Conservation (phyloP, 176 grass and related monocot genomes). For the Microstegium vimineum region DNA sequence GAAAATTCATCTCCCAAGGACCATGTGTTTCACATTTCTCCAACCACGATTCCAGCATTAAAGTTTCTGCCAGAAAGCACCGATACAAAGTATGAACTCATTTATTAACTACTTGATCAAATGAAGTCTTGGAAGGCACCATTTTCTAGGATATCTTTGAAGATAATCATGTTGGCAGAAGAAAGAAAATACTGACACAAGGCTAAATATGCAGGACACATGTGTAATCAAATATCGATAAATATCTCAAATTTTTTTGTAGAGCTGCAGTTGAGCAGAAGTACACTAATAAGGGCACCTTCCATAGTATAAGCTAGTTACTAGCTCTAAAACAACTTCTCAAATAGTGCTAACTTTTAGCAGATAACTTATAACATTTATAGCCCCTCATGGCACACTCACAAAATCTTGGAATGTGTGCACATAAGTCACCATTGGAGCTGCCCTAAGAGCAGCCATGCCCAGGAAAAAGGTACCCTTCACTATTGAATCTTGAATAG, state of each 20-base stretch:
- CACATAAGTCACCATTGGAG: no score
- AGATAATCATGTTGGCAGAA: not conserved
- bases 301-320: no score
- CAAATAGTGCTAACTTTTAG: no score
- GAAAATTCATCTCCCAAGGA: not conserved
- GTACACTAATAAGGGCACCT: not conserved
- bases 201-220: not conserved
- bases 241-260: not conserved
- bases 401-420: no score
- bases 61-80: constrained; percentile 17
- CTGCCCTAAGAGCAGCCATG: no score
- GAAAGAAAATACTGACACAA: not conserved
- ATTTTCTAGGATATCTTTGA: constrained; percentile 23
- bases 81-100: not conserved
- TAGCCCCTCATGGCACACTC: no score
- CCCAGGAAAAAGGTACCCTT: not conserved
- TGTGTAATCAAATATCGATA: not conserved
- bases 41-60: constrained; percentile 7
- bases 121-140: constrained; percentile 8
- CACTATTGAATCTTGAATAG: constrained; percentile 5
- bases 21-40: constrained; percentile 35
- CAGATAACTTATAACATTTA: no score
- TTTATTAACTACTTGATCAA: constrained; percentile 26
- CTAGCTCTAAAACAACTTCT: no score
- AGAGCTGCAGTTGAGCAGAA: not conserved